Percentiles rank a stretch among this genome's conserved stretches.
phyloP scores from a whole-genome alignment of 2,329 filamentous ascomycete species.

The Ceratocystis lukuohia region DNA sequence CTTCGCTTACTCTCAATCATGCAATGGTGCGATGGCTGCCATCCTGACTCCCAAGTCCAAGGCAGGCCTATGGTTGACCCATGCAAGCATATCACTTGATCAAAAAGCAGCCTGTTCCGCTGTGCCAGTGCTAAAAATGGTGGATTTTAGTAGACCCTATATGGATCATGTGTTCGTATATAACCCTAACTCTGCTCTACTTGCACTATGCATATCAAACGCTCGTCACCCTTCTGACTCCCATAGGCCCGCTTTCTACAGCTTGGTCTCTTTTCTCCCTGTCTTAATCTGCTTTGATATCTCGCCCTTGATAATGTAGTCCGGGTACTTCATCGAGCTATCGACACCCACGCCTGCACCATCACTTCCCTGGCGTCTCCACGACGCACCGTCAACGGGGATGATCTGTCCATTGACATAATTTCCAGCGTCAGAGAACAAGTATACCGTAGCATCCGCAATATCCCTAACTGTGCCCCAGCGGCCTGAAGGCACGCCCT shows the following conservation, averaged over 20 bases:
- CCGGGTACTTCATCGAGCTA: conserved; percentile 38
- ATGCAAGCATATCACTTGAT: conserved; percentile 5
- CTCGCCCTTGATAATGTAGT: conserved; percentile 31
- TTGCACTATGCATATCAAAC: background rate
- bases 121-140: background rate
- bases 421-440: conserved; percentile 75
- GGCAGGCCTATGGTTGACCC: background rate
- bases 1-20: background rate
- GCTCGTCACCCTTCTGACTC: no score
- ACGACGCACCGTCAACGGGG: conserved; percentile 54
- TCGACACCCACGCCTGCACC: conserved; percentile 36
- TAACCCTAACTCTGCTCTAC: background rate
- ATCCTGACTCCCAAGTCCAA: background rate
- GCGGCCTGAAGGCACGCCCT: conserved; percentile 56
- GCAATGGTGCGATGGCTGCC: background rate
- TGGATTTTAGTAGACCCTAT: background rate
- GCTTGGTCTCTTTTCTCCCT: conserved; percentile 30
- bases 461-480: conserved; percentile 76
- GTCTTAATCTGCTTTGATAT: conserved; percentile 28
- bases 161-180: background rate
- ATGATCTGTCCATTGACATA: conserved; percentile 75
- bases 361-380: conserved; percentile 36
- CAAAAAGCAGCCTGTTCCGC: background rate
- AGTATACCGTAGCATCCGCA: conserved; percentile 77
- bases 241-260: conserved; percentile 20